Conservation (phyloP, 2,329 filamentous ascomycete genomes). For the Ophiocordyceps sinensis region DNA sequence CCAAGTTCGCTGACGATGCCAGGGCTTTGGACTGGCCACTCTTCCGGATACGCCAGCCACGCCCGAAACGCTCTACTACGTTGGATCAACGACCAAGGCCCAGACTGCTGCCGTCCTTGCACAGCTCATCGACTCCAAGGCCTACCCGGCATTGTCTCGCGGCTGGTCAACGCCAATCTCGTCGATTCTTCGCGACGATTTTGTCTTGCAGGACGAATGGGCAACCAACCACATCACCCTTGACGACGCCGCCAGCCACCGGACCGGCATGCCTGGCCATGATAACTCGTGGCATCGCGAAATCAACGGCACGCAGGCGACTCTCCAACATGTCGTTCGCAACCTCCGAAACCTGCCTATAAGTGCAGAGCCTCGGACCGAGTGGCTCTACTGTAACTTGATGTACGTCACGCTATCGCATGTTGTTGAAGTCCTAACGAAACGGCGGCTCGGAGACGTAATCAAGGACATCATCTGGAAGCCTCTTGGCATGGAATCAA, state of each 20-base stretch:
- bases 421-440: constrained; percentile 26
- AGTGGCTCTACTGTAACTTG: constrained; percentile 34
- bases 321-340: constrained; percentile 20
- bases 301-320: constrained; percentile 16
- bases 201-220: constrained; percentile 29
- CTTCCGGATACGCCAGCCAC: constrained; percentile 23
- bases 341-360: constrained; percentile 30
- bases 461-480: constrained; percentile 27
- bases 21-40: constrained; percentile 16
- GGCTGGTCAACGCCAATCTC: constrained; percentile 33
- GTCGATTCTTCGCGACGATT: constrained; percentile 33
- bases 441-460: constrained; percentile 21
- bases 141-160: constrained; percentile 12
- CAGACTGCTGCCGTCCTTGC: constrained; percentile 35
- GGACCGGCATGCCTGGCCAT: constrained; percentile 32
- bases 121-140: constrained; percentile 30
- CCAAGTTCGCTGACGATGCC: not conserved
- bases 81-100: constrained; percentile 42
- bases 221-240: constrained; percentile 33
- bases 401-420: constrained; percentile 31
- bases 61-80: constrained; percentile 36
- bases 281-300: constrained; percentile 12
- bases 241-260: constrained; percentile 38
- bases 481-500: constrained; percentile 32
- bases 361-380: constrained; percentile 26